Conservation (phyloP, 495 filamentous ascomycete genomes). For the Penicillium psychrofluorescens region DNA sequence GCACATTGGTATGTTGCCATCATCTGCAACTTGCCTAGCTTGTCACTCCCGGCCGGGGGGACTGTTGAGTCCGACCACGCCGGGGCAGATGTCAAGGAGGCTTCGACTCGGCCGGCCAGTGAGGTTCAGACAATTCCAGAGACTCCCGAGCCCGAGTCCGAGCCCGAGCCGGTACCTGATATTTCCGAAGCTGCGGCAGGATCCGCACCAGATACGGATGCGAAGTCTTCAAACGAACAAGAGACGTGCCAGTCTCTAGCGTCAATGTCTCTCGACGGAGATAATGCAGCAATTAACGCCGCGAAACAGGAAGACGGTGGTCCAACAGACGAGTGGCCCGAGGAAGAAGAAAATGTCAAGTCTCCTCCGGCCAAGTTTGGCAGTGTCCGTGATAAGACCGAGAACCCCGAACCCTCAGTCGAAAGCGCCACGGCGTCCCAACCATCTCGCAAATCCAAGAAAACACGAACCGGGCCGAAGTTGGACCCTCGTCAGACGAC, state of each 20-base stretch:
- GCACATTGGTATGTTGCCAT: conserved; percentile 93
- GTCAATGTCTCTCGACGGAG: conserved; percentile 17
- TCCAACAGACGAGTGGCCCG: conserved; percentile 18
- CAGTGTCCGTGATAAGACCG: no score
- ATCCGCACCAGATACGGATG: neutral
- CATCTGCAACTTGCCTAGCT: conserved; percentile 76
- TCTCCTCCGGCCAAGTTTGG: conserved; percentile 6
- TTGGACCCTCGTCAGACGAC: conserved; percentile 40
- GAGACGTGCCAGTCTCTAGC: conserved; percentile 14
- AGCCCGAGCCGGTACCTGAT: conserved; percentile 5
- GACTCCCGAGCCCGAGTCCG: conserved; percentile 27
- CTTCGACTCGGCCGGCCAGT: conserved; percentile 7
- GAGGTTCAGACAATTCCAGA: conserved; percentile 28
- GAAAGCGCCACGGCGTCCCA: conserved; percentile 1
- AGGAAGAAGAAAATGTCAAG: conserved; percentile 16
- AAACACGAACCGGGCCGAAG: conserved; percentile 15
- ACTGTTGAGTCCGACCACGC: conserved; percentile 7
- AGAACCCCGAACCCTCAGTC: neutral
- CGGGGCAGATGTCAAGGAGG: conserved; percentile 2
- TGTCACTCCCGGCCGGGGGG: conserved; percentile 23
- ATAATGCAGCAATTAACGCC: neutral
- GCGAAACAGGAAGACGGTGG: conserved; percentile 1
- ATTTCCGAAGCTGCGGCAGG: neutral
- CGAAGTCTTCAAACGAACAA: conserved; percentile 14
- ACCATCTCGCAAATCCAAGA: conserved; percentile 16